Percentiles rank a stretch among this genome's conserved stretches.
Conservation (phyloP, 805 yeast species). For the Ogataea kodamae region DNA sequence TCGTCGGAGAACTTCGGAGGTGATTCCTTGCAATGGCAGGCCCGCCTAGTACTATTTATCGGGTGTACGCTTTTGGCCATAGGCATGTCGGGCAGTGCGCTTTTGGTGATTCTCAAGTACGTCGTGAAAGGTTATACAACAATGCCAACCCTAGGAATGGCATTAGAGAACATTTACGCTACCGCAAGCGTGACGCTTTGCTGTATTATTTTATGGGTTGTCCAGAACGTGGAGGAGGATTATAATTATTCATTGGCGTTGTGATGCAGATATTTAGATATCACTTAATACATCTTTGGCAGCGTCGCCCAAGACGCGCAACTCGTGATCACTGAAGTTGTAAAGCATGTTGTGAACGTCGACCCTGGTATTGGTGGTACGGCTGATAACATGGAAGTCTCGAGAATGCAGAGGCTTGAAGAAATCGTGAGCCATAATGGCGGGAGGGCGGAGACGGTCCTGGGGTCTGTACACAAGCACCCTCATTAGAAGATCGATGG, state of each 20-base stretch:
- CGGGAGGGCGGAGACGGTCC: slow-evolving; percentile 71
- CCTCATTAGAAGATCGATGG: slow-evolving; percentile 76
- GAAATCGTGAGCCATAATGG: slow-evolving; percentile 83
- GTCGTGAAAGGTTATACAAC: slow-evolving; percentile 66
- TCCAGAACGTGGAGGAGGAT: slow-evolving; percentile 95
- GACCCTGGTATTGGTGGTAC: slow-evolving; percentile 34
- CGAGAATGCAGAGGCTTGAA: slow-evolving; percentile 77
- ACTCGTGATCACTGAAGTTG: slow-evolving; percentile 70
- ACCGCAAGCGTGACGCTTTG: slow-evolving; percentile 81
- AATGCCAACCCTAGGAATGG: slow-evolving; percentile 93
- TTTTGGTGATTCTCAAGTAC: slow-evolving; percentile 66
- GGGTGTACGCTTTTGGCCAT: slow-evolving; percentile 86
- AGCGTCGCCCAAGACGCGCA: slow-evolving; percentile 29
- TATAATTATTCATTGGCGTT: slow-evolving; percentile 83
- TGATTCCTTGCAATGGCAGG: slow-evolving; percentile 80
- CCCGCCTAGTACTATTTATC: slow-evolving; percentile 80
- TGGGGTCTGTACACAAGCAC: slow-evolving; percentile 91
- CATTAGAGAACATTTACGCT: slow-evolving; percentile 79
- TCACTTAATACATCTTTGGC: slow-evolving; percentile 23
- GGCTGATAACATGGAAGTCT: slow-evolving; percentile 37
- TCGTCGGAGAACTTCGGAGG: slow-evolving; percentile 30
- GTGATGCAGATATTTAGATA: slow-evolving; percentile 13
- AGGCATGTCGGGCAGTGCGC: slow-evolving; percentile 11
- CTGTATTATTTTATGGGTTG: slow-evolving; percentile 86
- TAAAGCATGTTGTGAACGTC: slow-evolving; percentile 45